Conservation (phyloP, 2,329 filamentous ascomycete species). For the Fusarium sp. region DNA sequence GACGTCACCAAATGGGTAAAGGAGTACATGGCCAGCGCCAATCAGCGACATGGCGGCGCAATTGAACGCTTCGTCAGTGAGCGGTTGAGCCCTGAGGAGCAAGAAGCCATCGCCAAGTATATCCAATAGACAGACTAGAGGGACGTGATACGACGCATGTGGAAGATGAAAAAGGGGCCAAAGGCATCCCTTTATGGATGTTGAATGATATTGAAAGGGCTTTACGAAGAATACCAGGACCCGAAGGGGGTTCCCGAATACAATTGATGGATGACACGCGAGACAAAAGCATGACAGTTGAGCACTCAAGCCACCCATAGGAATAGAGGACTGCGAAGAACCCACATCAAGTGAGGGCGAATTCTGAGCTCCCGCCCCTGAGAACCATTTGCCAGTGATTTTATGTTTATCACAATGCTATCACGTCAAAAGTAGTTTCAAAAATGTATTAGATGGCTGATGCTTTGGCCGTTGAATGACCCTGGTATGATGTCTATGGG, state of each 20-base stretch:
- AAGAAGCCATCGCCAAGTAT: conserved; percentile 61
- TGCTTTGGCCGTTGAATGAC: not conserved
- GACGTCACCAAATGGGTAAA: conserved; percentile 88
- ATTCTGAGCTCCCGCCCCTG: not conserved
- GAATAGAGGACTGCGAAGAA: conserved; percentile 3
- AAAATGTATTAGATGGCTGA: not conserved
- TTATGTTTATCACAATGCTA: not conserved
- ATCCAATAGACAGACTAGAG: conserved; percentile 47
- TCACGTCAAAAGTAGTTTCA: not conserved
- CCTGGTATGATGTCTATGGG: not conserved
- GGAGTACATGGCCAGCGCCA: conserved; percentile 78
- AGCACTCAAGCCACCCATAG: not conserved
- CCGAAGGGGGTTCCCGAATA: conserved; percentile 6
- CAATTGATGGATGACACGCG: conserved; percentile 3
- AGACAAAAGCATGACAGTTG: not conserved
- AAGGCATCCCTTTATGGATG: not conserved
- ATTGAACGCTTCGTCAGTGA: conserved; percentile 76
- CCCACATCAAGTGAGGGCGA: not conserved
- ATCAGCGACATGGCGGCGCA: conserved; percentile 74
- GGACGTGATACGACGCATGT: not conserved
- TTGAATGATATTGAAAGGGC: not conserved
- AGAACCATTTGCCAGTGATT: not conserved
- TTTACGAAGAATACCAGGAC: conserved; percentile 30
- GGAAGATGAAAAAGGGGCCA: conserved; percentile 3
- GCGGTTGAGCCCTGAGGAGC: conserved; percentile 70